A percentile compares a stretch with the other conserved stretches of the same genome.
These are phyloP conservation scores for Escovopsis sp. DNA, from an alignment of 2,329 filamentous ascomycete species.

Conservation along the genomic window DNA sequence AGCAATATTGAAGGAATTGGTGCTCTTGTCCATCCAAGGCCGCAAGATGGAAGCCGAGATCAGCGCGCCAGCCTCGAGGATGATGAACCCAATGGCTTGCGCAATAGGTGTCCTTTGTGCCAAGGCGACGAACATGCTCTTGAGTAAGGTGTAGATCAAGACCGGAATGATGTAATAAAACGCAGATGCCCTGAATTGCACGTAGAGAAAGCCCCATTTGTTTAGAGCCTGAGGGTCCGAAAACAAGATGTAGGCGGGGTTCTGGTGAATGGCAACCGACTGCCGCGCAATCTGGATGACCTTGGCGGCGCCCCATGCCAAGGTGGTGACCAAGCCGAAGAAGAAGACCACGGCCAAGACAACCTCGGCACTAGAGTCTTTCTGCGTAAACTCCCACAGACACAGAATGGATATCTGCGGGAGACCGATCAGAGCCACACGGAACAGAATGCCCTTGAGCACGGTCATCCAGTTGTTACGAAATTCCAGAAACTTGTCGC, in stretches of 20 bases:
- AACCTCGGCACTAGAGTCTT: slow-evolving; percentile 73
- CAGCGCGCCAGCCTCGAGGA: slow-evolving; percentile 67
- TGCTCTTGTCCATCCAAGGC: slow-evolving; percentile 98
- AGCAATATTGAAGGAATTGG: slow-evolving; percentile 89
- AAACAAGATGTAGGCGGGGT: slow-evolving; percentile 92
- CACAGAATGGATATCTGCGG: slow-evolving; percentile 82
- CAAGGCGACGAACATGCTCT: slow-evolving; percentile 78
- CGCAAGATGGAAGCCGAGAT: slow-evolving; percentile 66
- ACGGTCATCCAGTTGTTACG: slow-evolving; percentile 87
- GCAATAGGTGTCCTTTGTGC: slow-evolving; percentile 54
- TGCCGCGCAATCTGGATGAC: slow-evolving; percentile 79
- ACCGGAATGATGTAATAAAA: slow-evolving; percentile 88
- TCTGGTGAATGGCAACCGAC: slow-evolving; percentile 83
- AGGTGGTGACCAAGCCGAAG: slow-evolving; percentile 59
- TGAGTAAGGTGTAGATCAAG: slow-evolving; percentile 66
- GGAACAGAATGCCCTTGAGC: slow-evolving; percentile 85
- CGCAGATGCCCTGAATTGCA: slow-evolving; percentile 87
- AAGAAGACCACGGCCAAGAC: slow-evolving; percentile 83
- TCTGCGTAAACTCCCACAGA: slow-evolving; percentile 81
- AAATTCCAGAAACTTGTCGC: slow-evolving; percentile 82
- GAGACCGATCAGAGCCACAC: slow-evolving; percentile 77
- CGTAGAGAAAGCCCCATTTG: slow-evolving; percentile 97
- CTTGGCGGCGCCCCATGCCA: slow-evolving; percentile 79
- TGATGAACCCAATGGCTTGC: slow-evolving; percentile 67
- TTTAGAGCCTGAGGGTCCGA: slow-evolving; percentile 88